Conservation (phyloP, 2,329 filamentous ascomycete species). For the Colletotrichum siamense region DNA sequence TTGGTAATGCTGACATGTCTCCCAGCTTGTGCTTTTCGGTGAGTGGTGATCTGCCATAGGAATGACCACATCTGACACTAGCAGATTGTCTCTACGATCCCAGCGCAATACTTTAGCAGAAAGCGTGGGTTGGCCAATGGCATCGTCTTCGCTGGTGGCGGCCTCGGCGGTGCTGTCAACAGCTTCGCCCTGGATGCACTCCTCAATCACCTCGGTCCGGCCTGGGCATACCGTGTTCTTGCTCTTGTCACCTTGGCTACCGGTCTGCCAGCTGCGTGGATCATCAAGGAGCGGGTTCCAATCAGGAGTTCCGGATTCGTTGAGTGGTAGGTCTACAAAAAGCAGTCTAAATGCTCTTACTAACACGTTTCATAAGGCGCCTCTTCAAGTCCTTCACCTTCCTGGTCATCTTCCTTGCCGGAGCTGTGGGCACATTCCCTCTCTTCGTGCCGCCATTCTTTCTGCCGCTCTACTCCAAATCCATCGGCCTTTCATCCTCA, state of each 20-base stretch:
- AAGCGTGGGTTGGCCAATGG: conserved; percentile 63
- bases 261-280: conserved; percentile 59
- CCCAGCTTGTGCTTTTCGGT: conserved; percentile 11
- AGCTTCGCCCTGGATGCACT: conserved; percentile 55
- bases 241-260: conserved; percentile 58
- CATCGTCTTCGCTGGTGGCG: conserved; percentile 58
- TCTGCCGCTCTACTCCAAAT: conserved; percentile 59
- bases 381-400: conserved; percentile 60
- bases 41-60: no score
- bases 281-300: conserved; percentile 54
- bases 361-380: conserved; percentile 36
- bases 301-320: conserved; percentile 45
- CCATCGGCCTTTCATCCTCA: conserved; percentile 57
- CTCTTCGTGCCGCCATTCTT: conserved; percentile 68
- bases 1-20: neutral
- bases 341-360: neutral
- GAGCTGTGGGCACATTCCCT: conserved; percentile 63
- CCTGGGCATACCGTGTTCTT: conserved; percentile 59
- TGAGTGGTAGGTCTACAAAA: conserved; percentile 47
- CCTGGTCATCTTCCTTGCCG: conserved; percentile 55
- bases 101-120: conserved; percentile 60
- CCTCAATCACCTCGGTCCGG: conserved; percentile 48
- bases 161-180: conserved; percentile 60
- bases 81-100: conserved; percentile 48
- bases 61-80: neutral